Conservation (phyloP, 257 asterid species). For the Solanum rostratum region DNA sequence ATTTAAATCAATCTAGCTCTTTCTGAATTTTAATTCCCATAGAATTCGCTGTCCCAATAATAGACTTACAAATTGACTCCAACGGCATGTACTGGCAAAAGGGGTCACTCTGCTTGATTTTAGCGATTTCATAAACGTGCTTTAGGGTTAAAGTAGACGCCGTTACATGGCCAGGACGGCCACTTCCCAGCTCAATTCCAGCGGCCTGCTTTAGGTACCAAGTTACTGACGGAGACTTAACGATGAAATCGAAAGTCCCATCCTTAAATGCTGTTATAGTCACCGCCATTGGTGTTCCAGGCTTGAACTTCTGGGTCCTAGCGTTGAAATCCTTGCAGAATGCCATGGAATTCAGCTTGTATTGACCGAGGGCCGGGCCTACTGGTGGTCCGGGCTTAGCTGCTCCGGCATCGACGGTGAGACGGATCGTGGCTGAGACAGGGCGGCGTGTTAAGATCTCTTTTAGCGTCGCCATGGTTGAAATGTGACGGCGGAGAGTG, state of each 20-base stretch:
- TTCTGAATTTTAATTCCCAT: conserved; percentile 79
- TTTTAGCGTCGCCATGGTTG: conserved; percentile 57
- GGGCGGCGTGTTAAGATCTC: conserved; percentile 85
- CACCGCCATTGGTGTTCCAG: conserved; percentile 80
- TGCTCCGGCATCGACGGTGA: conserved; percentile 79
- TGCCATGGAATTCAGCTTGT: conserved; percentile 79
- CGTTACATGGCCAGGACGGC: conserved; percentile 67
- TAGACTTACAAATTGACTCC: conserved; percentile 65
- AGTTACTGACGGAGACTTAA: conserved; percentile 67
- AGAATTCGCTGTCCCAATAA: conserved; percentile 74
- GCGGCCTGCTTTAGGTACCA: conserved; percentile 94
- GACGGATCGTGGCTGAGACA: conserved; percentile 77
- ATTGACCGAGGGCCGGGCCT: conserved; percentile 81
- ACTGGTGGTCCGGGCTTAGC: conserved; percentile 90
- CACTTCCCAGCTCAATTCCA: conserved; percentile 64
- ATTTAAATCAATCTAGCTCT: conserved; percentile 42
- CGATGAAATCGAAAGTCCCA: conserved; percentile 71
- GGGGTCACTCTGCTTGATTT: conserved; percentile 77
- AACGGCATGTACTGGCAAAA: conserved; percentile 69
- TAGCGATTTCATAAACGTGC: conserved; percentile 87
- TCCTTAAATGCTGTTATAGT: conserved; percentile 67
- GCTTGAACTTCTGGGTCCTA: conserved; percentile 67
- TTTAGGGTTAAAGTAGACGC: conserved; percentile 53
- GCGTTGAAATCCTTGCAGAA: conserved; percentile 57
- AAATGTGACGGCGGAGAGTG: not conserved